These are phyloP conservation scores for Aspergillus japonicus DNA, from an alignment of 2,329 filamentous ascomycete species.

Conservation along the genomic window DNA sequence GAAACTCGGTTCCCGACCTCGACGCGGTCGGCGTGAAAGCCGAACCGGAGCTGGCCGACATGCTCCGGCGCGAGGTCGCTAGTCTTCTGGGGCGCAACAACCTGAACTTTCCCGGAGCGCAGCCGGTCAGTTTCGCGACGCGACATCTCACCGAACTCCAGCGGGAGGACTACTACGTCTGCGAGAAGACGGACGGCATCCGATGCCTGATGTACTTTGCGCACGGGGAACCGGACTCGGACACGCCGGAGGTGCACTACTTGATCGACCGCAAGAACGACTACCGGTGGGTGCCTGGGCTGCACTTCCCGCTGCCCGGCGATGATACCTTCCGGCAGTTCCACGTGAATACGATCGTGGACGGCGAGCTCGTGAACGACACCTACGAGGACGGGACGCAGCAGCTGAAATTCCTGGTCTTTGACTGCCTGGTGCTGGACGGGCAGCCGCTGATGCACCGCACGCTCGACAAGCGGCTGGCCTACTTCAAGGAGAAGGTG, in stretches of 20 bases:
- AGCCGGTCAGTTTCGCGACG: constrained; percentile 87
- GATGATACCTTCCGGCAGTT: constrained; percentile 62
- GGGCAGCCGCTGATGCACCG: constrained; percentile 71
- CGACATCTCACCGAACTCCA: constrained; percentile 80
- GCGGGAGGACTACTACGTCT: constrained; percentile 88
- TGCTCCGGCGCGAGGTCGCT: constrained; percentile 72
- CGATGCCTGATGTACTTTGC: constrained; percentile 93
- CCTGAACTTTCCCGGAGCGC: constrained; percentile 77
- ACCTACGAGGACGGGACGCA: constrained; percentile 64
- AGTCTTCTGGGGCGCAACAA: constrained; percentile 69
- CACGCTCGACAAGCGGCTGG: constrained; percentile 83
- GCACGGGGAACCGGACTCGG: constrained; percentile 51
- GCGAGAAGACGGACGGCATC: constrained; percentile 97
- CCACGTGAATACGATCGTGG: constrained; percentile 78
- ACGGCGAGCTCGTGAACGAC: constrained; percentile 92
- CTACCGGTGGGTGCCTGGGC: constrained; percentile 77
- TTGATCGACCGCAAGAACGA: constrained; percentile 98
- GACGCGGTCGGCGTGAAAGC: constrained; percentile 60
- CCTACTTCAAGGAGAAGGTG: constrained; percentile 76
- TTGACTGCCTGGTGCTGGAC: constrained; percentile 86
- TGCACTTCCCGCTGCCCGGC: constrained; percentile 76
- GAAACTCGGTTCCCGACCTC: constrained; percentile 42
- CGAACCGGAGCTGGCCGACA: constrained; percentile 57
- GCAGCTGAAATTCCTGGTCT: constrained; percentile 82
- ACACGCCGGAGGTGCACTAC: constrained; percentile 72